These are phyloP conservation scores for Polygonum maritimum DNA, from an alignment of 148 eudicot species.

Conservation along the genomic window DNA sequence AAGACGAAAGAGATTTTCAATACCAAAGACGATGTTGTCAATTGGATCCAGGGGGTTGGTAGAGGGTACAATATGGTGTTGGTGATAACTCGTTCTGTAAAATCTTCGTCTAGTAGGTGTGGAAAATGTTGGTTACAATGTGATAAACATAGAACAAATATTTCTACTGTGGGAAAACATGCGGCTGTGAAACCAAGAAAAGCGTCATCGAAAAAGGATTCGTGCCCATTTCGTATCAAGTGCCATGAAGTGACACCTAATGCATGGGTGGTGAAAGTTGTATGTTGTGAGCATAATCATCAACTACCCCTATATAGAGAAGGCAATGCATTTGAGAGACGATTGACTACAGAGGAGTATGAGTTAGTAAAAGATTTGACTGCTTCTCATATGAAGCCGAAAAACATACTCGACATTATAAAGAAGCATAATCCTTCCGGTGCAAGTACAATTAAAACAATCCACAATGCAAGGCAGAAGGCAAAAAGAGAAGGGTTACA, in stretches of 20 bases:
- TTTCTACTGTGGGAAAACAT: background rate
- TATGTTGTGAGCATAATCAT: background rate
- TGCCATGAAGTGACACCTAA: background rate
- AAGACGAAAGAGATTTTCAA: background rate
- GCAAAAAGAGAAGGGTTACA: background rate
- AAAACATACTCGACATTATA: background rate
- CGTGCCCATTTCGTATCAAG: background rate
- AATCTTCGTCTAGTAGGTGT: background rate
- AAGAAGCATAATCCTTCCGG: background rate
- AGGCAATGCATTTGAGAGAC: background rate
- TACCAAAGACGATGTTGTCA: background rate
- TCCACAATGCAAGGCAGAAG: background rate
- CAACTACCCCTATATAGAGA: background rate
- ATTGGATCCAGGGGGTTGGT: background rate
- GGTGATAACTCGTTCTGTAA: background rate
- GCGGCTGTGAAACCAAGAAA: background rate
- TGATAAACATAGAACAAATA: background rate
- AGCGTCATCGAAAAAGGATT: background rate
- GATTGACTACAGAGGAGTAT: background rate
- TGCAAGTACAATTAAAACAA: background rate
- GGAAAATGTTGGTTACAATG: background rate
- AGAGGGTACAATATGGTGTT: background rate
- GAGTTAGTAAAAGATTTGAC: background rate
- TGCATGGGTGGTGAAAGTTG: background rate
- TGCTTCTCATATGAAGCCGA: background rate